phyloP scores from a whole-genome alignment of 768 basidiomycete species.

The Agrocybe chaxingu region DNA sequence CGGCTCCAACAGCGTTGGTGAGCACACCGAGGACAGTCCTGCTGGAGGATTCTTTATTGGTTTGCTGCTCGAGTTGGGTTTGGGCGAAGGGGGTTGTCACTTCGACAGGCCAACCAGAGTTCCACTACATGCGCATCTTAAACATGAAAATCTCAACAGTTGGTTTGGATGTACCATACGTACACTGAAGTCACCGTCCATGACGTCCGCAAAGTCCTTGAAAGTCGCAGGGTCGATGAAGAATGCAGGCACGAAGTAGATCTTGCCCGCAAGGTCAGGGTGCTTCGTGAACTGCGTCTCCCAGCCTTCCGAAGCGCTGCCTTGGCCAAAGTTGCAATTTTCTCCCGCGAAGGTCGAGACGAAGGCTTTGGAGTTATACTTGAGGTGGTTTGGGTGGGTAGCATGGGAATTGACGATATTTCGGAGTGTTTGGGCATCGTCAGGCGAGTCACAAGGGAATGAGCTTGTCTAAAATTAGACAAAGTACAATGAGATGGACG shows the following conservation, averaged over 20 bases:
- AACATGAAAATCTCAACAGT: slow-evolving; percentile 9
- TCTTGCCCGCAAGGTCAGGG: slow-evolving; percentile 40
- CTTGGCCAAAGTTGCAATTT: slow-evolving; percentile 62
- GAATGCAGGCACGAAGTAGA: slow-evolving; percentile 70
- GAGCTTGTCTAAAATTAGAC: slow-evolving; percentile 31
- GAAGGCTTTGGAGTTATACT: slow-evolving; percentile 41
- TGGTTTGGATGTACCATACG: slow-evolving; percentile 11
- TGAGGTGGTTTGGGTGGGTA: slow-evolving; percentile 58
- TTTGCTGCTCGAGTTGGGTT: slow-evolving; percentile 11
- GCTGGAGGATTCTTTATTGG: slow-evolving; percentile 6
- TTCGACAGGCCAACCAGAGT: slow-evolving; percentile 75
- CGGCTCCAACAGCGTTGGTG: slow-evolving; percentile 12
- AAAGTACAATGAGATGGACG: neutral
- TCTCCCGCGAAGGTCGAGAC: slow-evolving; percentile 76
- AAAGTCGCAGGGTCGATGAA: slow-evolving; percentile 55
- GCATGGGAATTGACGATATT: slow-evolving; percentile 52
- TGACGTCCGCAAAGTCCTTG: slow-evolving; percentile 40
- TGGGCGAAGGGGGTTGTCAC: slow-evolving; percentile 42
- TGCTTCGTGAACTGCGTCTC: slow-evolving; percentile 45
- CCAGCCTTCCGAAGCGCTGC: slow-evolving; percentile 53
- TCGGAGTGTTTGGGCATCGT: slow-evolving; percentile 49
- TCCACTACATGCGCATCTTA: slow-evolving; percentile 50
- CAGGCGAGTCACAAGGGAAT: slow-evolving; percentile 46
- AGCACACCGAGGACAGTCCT: slow-evolving; percentile 8
- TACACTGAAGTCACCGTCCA: slow-evolving; percentile 63